Evolutionary conservation across 2,329 filamentous ascomycete genomes (phyloP).

Genomic region (Phialophora tarda): DNA sequence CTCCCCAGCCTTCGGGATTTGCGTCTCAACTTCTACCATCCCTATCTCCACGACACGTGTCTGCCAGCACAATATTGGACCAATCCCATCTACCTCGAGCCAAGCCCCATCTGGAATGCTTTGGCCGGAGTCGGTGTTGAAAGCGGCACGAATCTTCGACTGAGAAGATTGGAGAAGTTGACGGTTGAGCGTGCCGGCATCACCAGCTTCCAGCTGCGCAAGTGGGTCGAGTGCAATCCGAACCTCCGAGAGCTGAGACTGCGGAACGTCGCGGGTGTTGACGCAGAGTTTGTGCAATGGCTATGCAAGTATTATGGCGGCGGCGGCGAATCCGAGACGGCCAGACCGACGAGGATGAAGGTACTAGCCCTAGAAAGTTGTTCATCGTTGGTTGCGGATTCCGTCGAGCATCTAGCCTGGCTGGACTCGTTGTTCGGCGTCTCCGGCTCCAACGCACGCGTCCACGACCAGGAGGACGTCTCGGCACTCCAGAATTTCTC

Average conservation of each 20-base stretch:
- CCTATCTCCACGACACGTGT: constrained; percentile 44
- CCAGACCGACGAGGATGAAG: constrained; percentile 17
- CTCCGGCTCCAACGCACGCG: neutral
- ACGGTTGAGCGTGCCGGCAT: constrained; percentile 45
- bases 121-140: constrained; percentile 43
- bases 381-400: constrained; percentile 10
- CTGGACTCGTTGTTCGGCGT: constrained; percentile 25
- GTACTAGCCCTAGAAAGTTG: constrained; percentile 26
- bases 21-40: constrained; percentile 46
- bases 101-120: constrained; percentile 44
- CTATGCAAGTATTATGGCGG: constrained; percentile 37
- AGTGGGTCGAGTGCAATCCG: constrained; percentile 44
- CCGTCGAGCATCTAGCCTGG: constrained; percentile 22
- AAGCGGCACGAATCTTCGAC: constrained; percentile 33
- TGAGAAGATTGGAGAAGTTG: constrained; percentile 42
- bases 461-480: neutral
- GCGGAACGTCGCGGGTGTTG: constrained; percentile 44
- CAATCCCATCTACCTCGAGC: constrained; percentile 29
- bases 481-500: constrained; percentile 21
- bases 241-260: constrained; percentile 42
- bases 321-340: neutral
- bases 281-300: constrained; percentile 46
- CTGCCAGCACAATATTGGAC: constrained; percentile 44
- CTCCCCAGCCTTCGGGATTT: constrained; percentile 44
- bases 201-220: constrained; percentile 45